phyloP scores from a whole-genome alignment of 306 rosid genomes.

The Prunus mongolica region DNA sequence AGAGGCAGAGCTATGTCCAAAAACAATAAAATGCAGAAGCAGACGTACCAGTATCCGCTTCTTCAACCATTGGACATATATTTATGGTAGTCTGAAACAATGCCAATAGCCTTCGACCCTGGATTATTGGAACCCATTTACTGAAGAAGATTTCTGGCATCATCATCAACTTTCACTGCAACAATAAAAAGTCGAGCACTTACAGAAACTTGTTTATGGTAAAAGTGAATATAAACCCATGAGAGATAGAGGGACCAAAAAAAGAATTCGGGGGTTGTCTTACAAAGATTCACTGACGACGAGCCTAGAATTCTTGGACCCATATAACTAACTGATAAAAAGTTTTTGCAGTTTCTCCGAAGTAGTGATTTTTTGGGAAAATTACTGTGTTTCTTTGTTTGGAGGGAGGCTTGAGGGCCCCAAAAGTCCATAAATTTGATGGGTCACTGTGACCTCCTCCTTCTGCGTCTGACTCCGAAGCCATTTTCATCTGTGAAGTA shows the following conservation, averaged over 20 bases:
- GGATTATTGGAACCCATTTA: background rate
- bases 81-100: conserved; percentile 1
- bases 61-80: conserved; percentile 1
- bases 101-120: background rate
- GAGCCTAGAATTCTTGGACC: background rate
- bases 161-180: background rate
- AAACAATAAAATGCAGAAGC: background rate
- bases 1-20: background rate
- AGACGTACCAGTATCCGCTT: conserved; percentile 2
- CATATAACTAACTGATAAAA: background rate
- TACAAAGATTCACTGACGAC: background rate
- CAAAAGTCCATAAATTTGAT: background rate
- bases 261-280: background rate
- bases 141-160: background rate
- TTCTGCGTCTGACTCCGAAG: background rate
- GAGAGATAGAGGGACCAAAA: background rate
- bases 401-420: background rate
- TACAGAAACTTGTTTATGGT: background rate
- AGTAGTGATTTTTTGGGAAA: background rate
- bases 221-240: background rate
- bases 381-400: background rate
- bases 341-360: background rate
- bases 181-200: background rate
- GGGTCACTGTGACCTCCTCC: background rate
- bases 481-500: background rate